phyloP scores from a whole-genome alignment of 2,329 filamentous ascomycete genomes.

The Nemania serpens region DNA sequence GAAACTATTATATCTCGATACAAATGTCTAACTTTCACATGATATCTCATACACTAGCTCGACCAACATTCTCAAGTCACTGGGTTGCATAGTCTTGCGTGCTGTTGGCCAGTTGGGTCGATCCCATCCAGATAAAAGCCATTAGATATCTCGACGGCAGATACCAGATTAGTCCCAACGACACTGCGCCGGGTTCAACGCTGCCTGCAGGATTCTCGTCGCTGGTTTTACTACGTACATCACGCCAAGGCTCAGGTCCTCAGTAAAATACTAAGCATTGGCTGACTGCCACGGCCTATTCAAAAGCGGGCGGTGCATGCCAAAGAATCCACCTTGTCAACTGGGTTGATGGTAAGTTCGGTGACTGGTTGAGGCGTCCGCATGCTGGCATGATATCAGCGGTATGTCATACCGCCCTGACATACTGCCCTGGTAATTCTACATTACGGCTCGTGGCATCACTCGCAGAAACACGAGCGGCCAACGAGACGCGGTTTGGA shows the following conservation, averaged over 20 bases:
- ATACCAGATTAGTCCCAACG: neutral
- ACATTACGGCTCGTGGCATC: constrained; percentile 18
- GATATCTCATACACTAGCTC: neutral
- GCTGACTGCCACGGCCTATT: neutral
- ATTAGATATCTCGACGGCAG: neutral
- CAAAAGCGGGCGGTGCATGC: neutral
- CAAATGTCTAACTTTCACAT: neutral
- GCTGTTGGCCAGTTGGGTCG: neutral
- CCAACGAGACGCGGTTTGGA: constrained; percentile 5
- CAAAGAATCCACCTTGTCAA: neutral
- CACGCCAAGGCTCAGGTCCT: neutral
- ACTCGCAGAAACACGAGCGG: constrained; percentile 14
- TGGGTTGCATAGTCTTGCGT: neutral
- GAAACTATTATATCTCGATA: neutral
- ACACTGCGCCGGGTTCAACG: constrained; percentile 3
- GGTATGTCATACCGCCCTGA: constrained; percentile 15
- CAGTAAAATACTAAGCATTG: neutral
- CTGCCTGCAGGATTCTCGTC: neutral
- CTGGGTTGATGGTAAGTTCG: neutral
- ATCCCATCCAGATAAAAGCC: neutral
- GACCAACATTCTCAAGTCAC: neutral
- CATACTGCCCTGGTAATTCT: neutral
- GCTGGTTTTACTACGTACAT: neutral
- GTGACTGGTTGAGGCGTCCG: constrained; percentile 2
- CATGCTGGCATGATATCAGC: constrained; percentile 2